phyloP scores from a whole-genome alignment of 1,284 basidiomycete species.

The Lignosus rhinocerotis region DNA sequence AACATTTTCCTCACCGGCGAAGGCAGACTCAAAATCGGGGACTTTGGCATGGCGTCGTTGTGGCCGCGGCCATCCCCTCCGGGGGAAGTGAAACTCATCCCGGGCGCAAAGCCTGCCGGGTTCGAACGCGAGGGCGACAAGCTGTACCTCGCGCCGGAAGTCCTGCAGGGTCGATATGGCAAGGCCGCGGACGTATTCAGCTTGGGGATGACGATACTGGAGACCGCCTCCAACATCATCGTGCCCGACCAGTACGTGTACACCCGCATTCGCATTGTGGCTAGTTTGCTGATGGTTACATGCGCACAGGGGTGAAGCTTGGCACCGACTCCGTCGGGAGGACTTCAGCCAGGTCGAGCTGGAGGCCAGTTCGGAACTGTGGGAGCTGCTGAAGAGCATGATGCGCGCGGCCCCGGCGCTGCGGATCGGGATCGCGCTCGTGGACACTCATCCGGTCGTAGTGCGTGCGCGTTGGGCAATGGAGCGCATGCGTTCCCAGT shows the following conservation, averaged over 20 bases:
- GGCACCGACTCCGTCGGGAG: conserved; percentile 92
- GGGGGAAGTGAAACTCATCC: conserved; percentile 30
- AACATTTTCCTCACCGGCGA: conserved; percentile 92
- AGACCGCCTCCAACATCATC: conserved; percentile 94
- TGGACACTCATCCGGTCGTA: conserved; percentile 72
- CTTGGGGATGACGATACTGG: conserved; percentile 93
- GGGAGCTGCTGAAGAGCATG: conserved; percentile 73
- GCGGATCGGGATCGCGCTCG: conserved; percentile 60
- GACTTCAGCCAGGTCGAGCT: conserved; percentile 91
- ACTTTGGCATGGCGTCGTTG: conserved; percentile 95
- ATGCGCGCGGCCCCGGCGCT: conserved; percentile 72
- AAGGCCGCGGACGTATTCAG: conserved; percentile 97
- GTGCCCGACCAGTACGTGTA: conserved; percentile 90
- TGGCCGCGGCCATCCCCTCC: conserved; percentile 64
- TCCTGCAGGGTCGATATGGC: conserved; percentile 89
- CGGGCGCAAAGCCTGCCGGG: conserved; percentile 45
- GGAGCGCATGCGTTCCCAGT: conserved; percentile 50
- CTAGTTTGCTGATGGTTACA: conserved; percentile 4
- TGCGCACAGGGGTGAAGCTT: conserved; percentile 74
- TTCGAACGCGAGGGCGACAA: conserved; percentile 98
- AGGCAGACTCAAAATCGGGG: conserved; percentile 95
- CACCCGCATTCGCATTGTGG: not conserved
- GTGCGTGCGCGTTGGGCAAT: conserved; percentile 64
- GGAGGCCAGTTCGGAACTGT: conserved; percentile 68
- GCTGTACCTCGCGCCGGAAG: conserved; percentile 97